A percentile compares a stretch with the other conserved stretches of the same genome.
phyloP scores from a whole-genome alignment of 116 monocot genomes.

The Trichopus zeylanicus region DNA sequence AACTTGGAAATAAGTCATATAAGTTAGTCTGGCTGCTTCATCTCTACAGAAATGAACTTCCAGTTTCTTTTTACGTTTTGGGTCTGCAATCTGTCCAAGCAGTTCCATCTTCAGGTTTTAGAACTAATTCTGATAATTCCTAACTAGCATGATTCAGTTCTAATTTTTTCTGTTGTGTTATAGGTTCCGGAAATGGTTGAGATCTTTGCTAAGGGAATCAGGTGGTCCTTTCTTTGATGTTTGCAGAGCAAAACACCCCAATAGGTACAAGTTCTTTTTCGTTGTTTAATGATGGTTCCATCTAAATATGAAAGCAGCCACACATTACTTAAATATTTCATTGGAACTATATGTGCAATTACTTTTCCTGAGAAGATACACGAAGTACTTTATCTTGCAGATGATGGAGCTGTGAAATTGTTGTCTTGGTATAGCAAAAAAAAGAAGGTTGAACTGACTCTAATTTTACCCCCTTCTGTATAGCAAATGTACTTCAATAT shows the following conservation, averaged over 20 bases:
- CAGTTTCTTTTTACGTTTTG: too few relatives aligned
- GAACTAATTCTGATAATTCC: neutral
- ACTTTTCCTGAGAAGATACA: neutral
- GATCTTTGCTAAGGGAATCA: constrained; percentile 55
- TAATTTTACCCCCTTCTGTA: too few relatives aligned
- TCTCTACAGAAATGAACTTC: too few relatives aligned
- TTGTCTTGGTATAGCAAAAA: too few relatives aligned
- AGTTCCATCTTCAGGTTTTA: neutral
- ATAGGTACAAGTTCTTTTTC: constrained; percentile 34
- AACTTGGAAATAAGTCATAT: too few relatives aligned
- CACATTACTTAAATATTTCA: neutral
- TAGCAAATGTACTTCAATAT: too few relatives aligned
- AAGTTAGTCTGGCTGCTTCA: too few relatives aligned
- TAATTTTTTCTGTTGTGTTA: constrained; percentile 5
- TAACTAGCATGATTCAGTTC: neutral
- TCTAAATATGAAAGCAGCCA: neutral
- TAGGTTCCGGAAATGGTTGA: constrained; percentile 91
- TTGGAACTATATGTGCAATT: neutral
- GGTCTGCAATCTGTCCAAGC: too few relatives aligned
- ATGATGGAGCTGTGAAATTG: too few relatives aligned
- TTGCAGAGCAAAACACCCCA: constrained; percentile 78
- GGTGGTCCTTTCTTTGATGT: constrained; percentile 81
- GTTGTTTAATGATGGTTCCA: neutral
- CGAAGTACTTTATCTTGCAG: too few relatives aligned
- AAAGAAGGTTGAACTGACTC: too few relatives aligned